Conservation (phyloP, 305 asterid genomes). For the Fraxinus angustifolia region DNA sequence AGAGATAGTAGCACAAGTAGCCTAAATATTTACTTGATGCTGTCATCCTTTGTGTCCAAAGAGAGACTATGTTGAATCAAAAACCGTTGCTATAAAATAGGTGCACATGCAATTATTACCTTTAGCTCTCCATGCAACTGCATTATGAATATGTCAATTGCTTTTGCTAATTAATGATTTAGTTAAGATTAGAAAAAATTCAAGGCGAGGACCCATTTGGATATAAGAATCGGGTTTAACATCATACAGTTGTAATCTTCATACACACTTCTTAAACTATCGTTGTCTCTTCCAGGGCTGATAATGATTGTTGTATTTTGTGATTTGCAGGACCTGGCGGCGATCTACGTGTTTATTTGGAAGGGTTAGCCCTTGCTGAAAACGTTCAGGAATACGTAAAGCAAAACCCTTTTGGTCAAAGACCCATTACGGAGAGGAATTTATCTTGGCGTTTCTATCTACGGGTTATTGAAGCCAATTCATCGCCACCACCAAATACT, state of each 20-base stretch:
- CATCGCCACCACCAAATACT: slow-evolving; percentile 50
- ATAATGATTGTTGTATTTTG: background rate
- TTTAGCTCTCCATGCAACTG: background rate
- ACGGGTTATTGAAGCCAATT: slow-evolving; percentile 49
- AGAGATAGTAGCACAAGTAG: background rate
- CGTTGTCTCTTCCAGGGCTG: background rate
- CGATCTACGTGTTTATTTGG: slow-evolving; percentile 68
- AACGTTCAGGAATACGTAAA: slow-evolving; percentile 69
- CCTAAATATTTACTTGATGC: background rate
- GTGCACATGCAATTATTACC: background rate
- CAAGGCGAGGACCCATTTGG: background rate
- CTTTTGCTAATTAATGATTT: background rate
- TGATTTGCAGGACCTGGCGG: slow-evolving; percentile 68
- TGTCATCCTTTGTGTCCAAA: background rate
- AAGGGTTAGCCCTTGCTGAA: slow-evolving; percentile 62
- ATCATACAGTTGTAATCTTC: background rate
- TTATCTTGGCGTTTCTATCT: slow-evolving; percentile 71
- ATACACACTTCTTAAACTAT: background rate
- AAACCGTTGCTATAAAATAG: background rate
- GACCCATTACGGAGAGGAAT: slow-evolving; percentile 67
- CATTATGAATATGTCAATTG: background rate
- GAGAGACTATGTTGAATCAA: background rate
- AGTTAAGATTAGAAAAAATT: background rate
- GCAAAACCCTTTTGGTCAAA: slow-evolving; percentile 77
- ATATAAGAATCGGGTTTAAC: background rate